Evolutionary conservation across 2,329 filamentous ascomycete species (phyloP), one percentile per base, ranked within the genome.

Genomic region (Graphilbum fragrans): DNA sequence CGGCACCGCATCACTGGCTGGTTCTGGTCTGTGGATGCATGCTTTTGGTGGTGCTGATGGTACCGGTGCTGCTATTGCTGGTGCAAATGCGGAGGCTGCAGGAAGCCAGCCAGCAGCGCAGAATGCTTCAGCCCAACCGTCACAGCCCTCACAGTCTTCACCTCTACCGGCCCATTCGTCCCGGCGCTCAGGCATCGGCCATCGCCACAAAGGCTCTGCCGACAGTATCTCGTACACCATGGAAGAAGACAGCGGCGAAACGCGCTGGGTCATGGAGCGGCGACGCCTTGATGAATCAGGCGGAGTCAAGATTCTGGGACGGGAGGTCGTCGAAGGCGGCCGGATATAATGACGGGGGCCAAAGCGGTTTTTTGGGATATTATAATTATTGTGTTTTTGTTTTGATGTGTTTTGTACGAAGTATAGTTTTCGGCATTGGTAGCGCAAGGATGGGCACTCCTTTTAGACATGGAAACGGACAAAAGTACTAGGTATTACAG

Each of bases 181-280:
- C 25, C 53, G 43, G 25, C 53, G 55, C 16, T 55, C 53, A 1
- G 56, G 54, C 7, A 55, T 55, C 53, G 65, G 67, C n/a, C 72
- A 74, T 47, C 60, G 64, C 14, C 64, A 72, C 48, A 69, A 66
- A 48, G 63, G 70, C 38, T 81, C 74, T 36, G 66, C 77, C 2
- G 81, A 84, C 49, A 82, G 78, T 47, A 76, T 86, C 27, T 80
- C 79, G 7, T 86, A 86, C 55, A 66, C 71, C 3, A 70, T 70
- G 45, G 77, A 81, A 52, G 74, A 78, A 36, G 66, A 72, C 3
- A 67, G 67, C 9, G 72, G 69, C 1, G 71, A 72, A 48, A 70
- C 67, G 42, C 62, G 78, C 36, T 86, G 81, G 82, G 72, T 86
- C 8, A 62, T 86, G 49, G 82, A 86, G 57, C 62, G 80, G 29